phyloP scores from a whole-genome alignment of 331 rosid genomes.

The Stylosanthes scabra region DNA sequence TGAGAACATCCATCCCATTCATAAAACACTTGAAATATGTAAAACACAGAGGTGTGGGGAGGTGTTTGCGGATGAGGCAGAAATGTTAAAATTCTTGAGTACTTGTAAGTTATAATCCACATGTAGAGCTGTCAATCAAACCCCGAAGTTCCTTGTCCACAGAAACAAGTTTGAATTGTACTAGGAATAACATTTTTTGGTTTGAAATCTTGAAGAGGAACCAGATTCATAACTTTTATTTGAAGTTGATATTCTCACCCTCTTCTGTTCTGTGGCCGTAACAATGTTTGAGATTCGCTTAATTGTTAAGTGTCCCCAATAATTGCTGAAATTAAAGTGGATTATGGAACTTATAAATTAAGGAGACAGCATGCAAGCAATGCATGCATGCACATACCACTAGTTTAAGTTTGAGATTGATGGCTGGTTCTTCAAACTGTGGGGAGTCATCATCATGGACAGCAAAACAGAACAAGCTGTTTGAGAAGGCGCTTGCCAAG shows the following conservation, averaged over 20 bases:
- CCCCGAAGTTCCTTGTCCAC: background rate
- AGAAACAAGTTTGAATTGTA: background rate
- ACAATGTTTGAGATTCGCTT: slow-evolving; percentile 46
- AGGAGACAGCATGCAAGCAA: no score
- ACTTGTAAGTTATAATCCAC: background rate
- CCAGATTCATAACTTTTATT: slow-evolving; percentile 50
- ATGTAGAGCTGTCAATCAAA: background rate
- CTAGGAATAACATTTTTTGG: background rate
- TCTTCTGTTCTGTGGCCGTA: slow-evolving; percentile 27
- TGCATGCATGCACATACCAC: no score
- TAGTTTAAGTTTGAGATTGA: no score
- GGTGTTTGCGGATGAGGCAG: background rate
- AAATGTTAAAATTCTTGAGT: slow-evolving; percentile 2
- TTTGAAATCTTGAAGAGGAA: slow-evolving; percentile 29
- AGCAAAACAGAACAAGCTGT: slow-evolving; percentile 54
- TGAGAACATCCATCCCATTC: background rate
- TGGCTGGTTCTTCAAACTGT: no score
- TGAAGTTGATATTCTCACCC: slow-evolving; percentile 40
- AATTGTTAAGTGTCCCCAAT: slow-evolving; percentile 23
- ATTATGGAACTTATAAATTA: no score
- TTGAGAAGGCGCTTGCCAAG: slow-evolving; percentile 60
- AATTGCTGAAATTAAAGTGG: no score
- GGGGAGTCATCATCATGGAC: slow-evolving; percentile 42
- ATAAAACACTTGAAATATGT: no score
- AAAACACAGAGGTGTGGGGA: background rate